Conservation (phyloP, 1,139 yeast genomes). For the Candida sojae region DNA sequence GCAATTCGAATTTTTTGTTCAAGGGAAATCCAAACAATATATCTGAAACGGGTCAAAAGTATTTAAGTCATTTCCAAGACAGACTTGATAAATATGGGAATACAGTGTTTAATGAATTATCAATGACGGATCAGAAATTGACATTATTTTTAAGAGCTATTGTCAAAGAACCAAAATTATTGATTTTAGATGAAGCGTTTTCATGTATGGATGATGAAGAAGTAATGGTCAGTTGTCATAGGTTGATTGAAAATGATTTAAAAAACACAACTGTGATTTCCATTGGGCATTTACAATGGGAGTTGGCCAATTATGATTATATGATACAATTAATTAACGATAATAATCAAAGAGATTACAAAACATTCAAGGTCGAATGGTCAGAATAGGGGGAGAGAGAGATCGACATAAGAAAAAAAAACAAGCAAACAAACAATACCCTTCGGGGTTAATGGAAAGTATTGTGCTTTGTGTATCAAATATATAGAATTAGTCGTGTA, state of each 20-base stretch:
- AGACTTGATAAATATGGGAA: conserved; percentile 33
- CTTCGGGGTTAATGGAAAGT: background rate
- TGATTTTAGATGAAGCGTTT: conserved; percentile 90
- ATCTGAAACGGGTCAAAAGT: conserved; percentile 14
- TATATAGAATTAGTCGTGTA: background rate
- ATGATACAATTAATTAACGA: conserved; percentile 38
- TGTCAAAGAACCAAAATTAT: conserved; percentile 70
- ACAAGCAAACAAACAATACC: too few species aligned
- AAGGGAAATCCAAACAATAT: conserved; percentile 19
- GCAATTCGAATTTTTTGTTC: conserved; percentile 50
- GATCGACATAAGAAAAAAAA: too few species aligned
- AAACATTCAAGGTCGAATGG: conserved; percentile 16
- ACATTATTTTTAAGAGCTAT: conserved; percentile 74
- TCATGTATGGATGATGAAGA: conserved; percentile 78
- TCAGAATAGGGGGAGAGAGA: background rate
- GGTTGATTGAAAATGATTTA: conserved; percentile 54
- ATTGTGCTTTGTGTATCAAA: background rate
- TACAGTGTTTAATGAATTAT: conserved; percentile 50
- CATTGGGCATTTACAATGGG: conserved; percentile 74
- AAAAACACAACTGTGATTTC: conserved; percentile 65
- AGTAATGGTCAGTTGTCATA: conserved; percentile 65
- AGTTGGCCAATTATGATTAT: conserved; percentile 37
- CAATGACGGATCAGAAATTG: conserved; percentile 77
- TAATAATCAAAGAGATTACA: conserved; percentile 23
- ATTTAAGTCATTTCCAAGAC: conserved; percentile 28